Conservation (phyloP, 2,329 filamentous ascomycete species). For the Seiridium cupressi region DNA sequence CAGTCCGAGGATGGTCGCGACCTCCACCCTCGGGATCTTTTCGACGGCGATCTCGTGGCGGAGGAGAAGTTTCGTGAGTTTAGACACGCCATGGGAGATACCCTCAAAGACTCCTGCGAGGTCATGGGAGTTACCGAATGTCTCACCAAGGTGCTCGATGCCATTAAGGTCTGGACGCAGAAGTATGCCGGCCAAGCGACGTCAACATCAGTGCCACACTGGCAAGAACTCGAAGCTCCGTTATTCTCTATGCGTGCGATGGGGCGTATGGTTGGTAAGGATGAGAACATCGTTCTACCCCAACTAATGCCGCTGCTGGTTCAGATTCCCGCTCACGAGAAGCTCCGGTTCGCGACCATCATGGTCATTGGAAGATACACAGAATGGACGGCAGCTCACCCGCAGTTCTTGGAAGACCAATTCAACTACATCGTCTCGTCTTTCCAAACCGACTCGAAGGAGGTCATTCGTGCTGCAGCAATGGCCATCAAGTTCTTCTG, state of each 20-base stretch:
- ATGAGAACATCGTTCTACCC: slow-evolving; percentile 76
- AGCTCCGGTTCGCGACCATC: slow-evolving; percentile 96
- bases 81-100: slow-evolving; percentile 95
- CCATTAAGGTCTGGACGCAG: slow-evolving; percentile 86
- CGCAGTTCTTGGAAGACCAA: slow-evolving; percentile 87
- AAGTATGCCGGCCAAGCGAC: slow-evolving; percentile 76
- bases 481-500: slow-evolving; percentile 97
- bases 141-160: slow-evolving; percentile 79
- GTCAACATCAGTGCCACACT: slow-evolving; percentile 77
- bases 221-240: slow-evolving; percentile 94
- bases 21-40: slow-evolving; percentile 63
- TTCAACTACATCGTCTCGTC: slow-evolving; percentile 94
- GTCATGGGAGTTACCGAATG: slow-evolving; percentile 94
- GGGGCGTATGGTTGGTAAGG: slow-evolving; percentile 90
- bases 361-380: slow-evolving; percentile 97
- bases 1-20: slow-evolving; percentile 71
- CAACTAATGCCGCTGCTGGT: slow-evolving; percentile 92
- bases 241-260: slow-evolving; percentile 94
- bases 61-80: slow-evolving; percentile 98
- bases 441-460: slow-evolving; percentile 83
- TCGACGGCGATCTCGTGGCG: slow-evolving; percentile 91
- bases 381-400: slow-evolving; percentile 94
- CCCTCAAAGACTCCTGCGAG: slow-evolving; percentile 93
- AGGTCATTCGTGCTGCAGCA: slow-evolving; percentile 88
- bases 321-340: slow-evolving; percentile 92